phyloP scores from a whole-genome alignment of 805 yeast species.

The Cyberlindnera mycetangii region DNA sequence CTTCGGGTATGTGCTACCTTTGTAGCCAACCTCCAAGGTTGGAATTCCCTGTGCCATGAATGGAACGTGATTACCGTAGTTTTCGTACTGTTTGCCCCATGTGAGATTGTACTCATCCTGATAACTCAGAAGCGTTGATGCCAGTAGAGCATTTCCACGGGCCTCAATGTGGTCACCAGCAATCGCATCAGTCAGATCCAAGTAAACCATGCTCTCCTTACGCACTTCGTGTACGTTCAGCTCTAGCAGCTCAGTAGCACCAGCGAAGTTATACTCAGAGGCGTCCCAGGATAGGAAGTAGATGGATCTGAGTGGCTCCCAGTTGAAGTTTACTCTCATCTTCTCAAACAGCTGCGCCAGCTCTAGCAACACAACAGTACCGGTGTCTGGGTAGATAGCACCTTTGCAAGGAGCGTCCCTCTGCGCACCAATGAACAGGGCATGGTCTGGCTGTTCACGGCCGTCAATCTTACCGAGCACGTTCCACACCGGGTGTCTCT shows the following conservation, averaged over 20 bases:
- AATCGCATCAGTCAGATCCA: slow-evolving; percentile 70
- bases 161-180: slow-evolving; percentile 51
- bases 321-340: slow-evolving; percentile 59
- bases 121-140: slow-evolving; percentile 22
- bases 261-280: slow-evolving; percentile 74
- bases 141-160: slow-evolving; percentile 31
- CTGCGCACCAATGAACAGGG: slow-evolving; percentile 76
- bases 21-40: slow-evolving; percentile 55
- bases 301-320: slow-evolving; percentile 83
- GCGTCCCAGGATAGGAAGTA: slow-evolving; percentile 86
- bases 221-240: slow-evolving; percentile 48
- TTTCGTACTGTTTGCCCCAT: slow-evolving; percentile 27
- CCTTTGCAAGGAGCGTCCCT: slow-evolving; percentile 79
- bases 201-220: slow-evolving; percentile 62
- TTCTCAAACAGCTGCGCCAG: slow-evolving; percentile 64
- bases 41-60: slow-evolving; percentile 68
- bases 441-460: slow-evolving; percentile 70
- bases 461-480: slow-evolving; percentile 77
- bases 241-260: slow-evolving; percentile 77
- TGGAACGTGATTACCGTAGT: slow-evolving; percentile 65
- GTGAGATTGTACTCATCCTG: slow-evolving; percentile 54
- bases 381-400: slow-evolving; percentile 68
- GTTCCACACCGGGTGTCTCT: slow-evolving; percentile 71
- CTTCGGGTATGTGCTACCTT: slow-evolving; percentile 38
- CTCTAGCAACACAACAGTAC: slow-evolving; percentile 70